These are phyloP conservation scores for Russula sp. DNA, from an alignment of 768 basidiomycete species.

Conservation along the genomic window DNA sequence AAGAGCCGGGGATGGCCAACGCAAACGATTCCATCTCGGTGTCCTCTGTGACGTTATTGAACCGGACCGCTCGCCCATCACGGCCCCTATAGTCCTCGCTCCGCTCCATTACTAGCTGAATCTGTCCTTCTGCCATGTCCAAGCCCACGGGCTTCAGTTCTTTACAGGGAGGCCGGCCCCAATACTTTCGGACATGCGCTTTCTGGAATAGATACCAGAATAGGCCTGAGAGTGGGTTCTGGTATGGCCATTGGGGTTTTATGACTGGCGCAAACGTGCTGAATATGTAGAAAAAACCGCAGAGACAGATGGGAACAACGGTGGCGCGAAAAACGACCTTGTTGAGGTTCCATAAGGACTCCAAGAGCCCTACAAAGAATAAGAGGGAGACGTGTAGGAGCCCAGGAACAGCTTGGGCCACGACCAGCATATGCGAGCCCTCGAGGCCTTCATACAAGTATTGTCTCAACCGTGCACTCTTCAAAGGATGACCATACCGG, in stretches of 20 bases:
- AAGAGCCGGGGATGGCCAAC: slow-evolving; percentile 9
- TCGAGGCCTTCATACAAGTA: slow-evolving; percentile 36
- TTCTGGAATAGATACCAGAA: slow-evolving; percentile 13
- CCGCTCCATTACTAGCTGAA: background rate
- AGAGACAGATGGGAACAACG: slow-evolving; percentile 5
- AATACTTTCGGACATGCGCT: background rate
- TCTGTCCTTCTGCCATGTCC: background rate
- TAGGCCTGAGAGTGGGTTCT: slow-evolving; percentile 5
- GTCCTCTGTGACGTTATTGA: background rate
- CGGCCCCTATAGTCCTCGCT: background rate
- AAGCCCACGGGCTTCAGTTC: background rate
- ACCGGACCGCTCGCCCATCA: slow-evolving; percentile 1
- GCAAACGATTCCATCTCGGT: slow-evolving; percentile 4
- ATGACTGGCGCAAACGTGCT: background rate
- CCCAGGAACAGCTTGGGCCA: slow-evolving; percentile 41
- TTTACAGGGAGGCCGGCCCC: background rate
- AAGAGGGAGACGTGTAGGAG: slow-evolving; percentile 47
- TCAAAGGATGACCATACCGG: slow-evolving; percentile 28
- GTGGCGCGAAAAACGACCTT: slow-evolving; percentile 4
- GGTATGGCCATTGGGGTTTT: slow-evolving; percentile 16
- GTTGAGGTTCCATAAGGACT: slow-evolving; percentile 35
- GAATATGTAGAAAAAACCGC: slow-evolving; percentile 17
- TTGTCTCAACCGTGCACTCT: slow-evolving; percentile 38
- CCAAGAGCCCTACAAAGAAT: slow-evolving; percentile 45
- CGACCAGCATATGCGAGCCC: slow-evolving; percentile 35